Evolutionary conservation across 805 yeast genomes (phyloP), one percentile per base, ranked within the genome.

Genomic region (Spathaspora sp.): DNA sequence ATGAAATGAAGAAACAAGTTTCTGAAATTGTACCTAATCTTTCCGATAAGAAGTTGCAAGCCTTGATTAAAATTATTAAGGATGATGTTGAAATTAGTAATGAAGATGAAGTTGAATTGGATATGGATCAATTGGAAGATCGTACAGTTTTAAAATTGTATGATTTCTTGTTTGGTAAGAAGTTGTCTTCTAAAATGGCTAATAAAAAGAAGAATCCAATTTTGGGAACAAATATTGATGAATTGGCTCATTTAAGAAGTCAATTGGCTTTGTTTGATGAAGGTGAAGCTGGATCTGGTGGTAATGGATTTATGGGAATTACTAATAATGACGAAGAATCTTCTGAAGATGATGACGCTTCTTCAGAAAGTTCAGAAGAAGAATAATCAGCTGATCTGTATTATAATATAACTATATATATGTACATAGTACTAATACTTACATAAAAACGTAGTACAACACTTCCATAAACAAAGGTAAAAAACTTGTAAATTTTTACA

Each of bases 1-100:
- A 89, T 65, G 98, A 92, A 63, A 93, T 93, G 98, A 94, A 94
- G 79, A 89, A 89, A 65, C 94, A 90, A 66, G 85, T 94, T 52
- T 83, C 91, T 51, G 97, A 91, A 63, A 85, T 85, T 58, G 92
- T 94, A 65, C 84, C 86, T 49, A 84, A 83, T 53, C 71, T 85
- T 56, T 81, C 90, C 44, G 96, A 91, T 57, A 83, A 86, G 68
- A 89, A 89, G 72, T 74, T 93, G 60, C 88, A 86, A 59, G 86
- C 87, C 53, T 96, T 91, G 32, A 79, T 93, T 55, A 82, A 87
- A 48, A 90, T 94, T 55, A 90, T 94, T 58, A 87, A 87, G 63
- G 94, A 88, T 66, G 83, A 80, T 60, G 65, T 75, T 48, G 75
- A 72, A 51, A 65, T 72, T 48, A 64, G 68, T 47, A 93, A 90